Base-by-base conservation (phyloP, 805 yeast species). In the Lipomyces yamadae region DNA sequence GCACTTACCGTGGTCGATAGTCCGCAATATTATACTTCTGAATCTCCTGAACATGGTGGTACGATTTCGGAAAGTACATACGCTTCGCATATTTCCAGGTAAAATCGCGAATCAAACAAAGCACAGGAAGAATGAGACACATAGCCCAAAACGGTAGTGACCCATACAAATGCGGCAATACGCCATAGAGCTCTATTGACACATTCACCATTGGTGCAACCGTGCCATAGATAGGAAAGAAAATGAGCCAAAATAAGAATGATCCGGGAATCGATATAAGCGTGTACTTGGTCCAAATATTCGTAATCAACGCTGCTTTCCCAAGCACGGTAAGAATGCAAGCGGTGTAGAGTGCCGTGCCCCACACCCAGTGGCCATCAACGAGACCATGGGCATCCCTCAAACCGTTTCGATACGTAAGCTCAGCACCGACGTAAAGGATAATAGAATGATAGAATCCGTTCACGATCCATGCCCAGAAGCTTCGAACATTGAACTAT, bases 381-480 rank as follows among this genome's bases (percentile, higher is more conserved):
- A 87, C 80, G 58, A 81, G 80, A 4, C 98, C 99, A 72, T 82
- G 80, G 1, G 72, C 39, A 58, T 91, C 80, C 35, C 85, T 85
- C 73, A 87, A 83, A 30, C 96, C 92, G 72, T 84, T 84, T 63
- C 83, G 80, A 78, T 89, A 92, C 58, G 92, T 88, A 69, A 86
- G 83, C 60, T 84, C 82, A 13, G 91, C 82, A 42, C 94, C 88
- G 56, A 92, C 80, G 76, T 88, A 96, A 29, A 92, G 88, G 30
- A 95, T 81, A 1, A 92, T 91, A 11, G 97, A 91, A 76, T 95
- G 99, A 78, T 86, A 95, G 75, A 95, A 94, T 0, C 99, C 99
- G 77, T 95, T 96, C 60, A 87, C 80, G 56, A 95, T 91, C 99
- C 99, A 95, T 24, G 97, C 91, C 98, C 98, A 94, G 77, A 95